Conservation (phyloP, 2,329 filamentous ascomycete species). For the Epicoccum sorghinum region DNA sequence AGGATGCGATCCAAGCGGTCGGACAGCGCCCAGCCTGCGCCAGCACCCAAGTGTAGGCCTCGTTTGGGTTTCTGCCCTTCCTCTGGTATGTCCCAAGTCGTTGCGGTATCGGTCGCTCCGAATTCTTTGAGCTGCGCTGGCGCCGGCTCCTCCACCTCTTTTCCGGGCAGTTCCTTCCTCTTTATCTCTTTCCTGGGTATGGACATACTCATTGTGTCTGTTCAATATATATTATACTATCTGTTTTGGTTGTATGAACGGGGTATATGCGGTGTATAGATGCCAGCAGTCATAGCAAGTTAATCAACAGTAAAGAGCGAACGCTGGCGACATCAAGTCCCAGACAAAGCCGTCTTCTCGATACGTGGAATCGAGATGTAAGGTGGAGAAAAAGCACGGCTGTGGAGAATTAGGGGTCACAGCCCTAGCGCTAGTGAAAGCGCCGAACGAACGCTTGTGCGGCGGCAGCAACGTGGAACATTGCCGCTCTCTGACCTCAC, state of each 20-base stretch:
- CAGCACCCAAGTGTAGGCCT: slow-evolving; percentile 16
- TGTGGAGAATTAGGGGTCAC: slow-evolving; percentile 17
- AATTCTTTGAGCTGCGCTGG: slow-evolving; percentile 26
- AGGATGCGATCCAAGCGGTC: slow-evolving; percentile 45
- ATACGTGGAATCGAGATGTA: not conserved
- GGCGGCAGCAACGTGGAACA: slow-evolving; percentile 12
- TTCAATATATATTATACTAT: slow-evolving; percentile 7
- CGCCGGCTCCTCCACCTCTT: slow-evolving; percentile 17
- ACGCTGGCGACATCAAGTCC: slow-evolving; percentile 20
- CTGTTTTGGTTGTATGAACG: slow-evolving; percentile 6
- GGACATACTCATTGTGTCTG: slow-evolving; percentile 26
- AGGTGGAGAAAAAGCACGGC: slow-evolving; percentile 22
- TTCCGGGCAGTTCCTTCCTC: slow-evolving; percentile 5
- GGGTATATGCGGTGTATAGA: slow-evolving; percentile 18
- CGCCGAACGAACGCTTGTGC: slow-evolving; percentile 6
- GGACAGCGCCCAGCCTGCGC: slow-evolving; percentile 31
- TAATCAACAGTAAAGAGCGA: slow-evolving; percentile 24
- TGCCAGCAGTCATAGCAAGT: slow-evolving; percentile 20
- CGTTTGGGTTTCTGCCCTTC: slow-evolving; percentile 3
- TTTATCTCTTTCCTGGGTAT: slow-evolving; percentile 28
- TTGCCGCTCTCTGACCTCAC: slow-evolving; percentile 15
- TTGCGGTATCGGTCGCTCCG: slow-evolving; percentile 2
- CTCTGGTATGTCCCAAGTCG: slow-evolving; percentile 9
- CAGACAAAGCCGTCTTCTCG: slow-evolving; percentile 17
- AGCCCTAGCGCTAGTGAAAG: slow-evolving; percentile 16